phyloP scores from a whole-genome alignment of 352 stramenopile genomes.

The Phytophthora aleatoria region DNA sequence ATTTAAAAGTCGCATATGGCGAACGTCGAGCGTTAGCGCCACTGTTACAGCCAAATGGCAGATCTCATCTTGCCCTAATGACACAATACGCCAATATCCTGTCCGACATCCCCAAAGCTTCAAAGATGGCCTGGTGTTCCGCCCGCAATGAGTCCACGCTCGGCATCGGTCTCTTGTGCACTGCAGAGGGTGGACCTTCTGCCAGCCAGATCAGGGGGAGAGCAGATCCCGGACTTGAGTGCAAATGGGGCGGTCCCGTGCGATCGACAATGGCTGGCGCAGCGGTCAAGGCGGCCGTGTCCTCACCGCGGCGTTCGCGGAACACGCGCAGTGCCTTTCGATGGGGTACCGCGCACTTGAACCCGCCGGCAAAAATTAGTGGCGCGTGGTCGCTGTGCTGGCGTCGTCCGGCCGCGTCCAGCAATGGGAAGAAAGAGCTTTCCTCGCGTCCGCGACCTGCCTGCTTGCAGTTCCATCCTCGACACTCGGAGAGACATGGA shows the following conservation, averaged over 20 bases:
- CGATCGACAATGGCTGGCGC: conserved; percentile 30
- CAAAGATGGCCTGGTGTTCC: conserved; percentile 27
- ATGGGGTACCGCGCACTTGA: conserved; percentile 12
- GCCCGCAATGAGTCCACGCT: conserved; percentile 12
- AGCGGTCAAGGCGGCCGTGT: conserved; percentile 5
- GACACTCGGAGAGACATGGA: conserved; percentile 24
- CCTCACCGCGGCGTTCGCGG: conserved; percentile 29
- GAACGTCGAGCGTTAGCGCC: conserved; percentile 6
- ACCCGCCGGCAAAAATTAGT: conserved; percentile 16
- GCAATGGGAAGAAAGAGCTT: conserved; percentile 23
- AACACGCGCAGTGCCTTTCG: conserved; percentile 30
- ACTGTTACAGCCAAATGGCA: background rate
- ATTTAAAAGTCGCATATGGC: conserved; percentile 10
- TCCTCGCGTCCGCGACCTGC: conserved; percentile 11
- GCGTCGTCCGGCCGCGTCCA: conserved; percentile 9
- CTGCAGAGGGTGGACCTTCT: conserved; percentile 37
- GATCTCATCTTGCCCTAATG: background rate
- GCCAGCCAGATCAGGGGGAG: conserved; percentile 11
- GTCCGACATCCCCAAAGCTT: conserved; percentile 12
- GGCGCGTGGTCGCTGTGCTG: conserved; percentile 13
- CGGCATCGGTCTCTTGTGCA: background rate
- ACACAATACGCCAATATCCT: background rate
- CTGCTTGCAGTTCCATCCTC: conserved; percentile 1
- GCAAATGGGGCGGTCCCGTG: conserved; percentile 1
- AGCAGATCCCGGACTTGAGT: conserved; percentile 30